phyloP scores from a whole-genome alignment of 208 protist genomes.

The Crithidia bombi region DNA sequence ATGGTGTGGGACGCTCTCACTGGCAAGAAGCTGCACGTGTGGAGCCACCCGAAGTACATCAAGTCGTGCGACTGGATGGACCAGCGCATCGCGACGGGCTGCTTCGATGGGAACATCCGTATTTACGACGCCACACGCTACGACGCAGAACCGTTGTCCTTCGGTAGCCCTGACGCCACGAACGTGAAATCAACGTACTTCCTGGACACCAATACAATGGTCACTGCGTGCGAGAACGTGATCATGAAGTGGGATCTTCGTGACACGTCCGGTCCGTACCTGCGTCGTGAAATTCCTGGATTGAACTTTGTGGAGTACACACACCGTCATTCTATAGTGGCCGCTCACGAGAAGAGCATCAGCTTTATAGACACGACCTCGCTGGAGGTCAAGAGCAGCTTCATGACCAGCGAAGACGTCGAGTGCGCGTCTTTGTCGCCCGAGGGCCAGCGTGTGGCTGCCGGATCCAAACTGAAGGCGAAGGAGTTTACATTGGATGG shows the following conservation, averaged over 20 bases:
- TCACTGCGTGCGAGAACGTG: slow-evolving; percentile 82
- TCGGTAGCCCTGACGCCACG: slow-evolving; percentile 63
- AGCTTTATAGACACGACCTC: slow-evolving; percentile 87
- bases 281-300: slow-evolving; percentile 79
- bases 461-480: slow-evolving; percentile 88
- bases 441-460: slow-evolving; percentile 82
- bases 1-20: slow-evolving; percentile 94
- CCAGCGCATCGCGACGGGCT: slow-evolving; percentile 87
- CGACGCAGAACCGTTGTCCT: slow-evolving; percentile 74
- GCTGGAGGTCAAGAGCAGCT: slow-evolving; percentile 75
- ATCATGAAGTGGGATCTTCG: slow-evolving; percentile 93
- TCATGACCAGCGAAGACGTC: slow-evolving; percentile 82
- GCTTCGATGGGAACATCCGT: slow-evolving; percentile 90
- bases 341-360: slow-evolving; percentile 86
- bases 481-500: slow-evolving; percentile 91
- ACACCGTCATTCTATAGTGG: slow-evolving; percentile 78
- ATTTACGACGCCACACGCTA: slow-evolving; percentile 91
- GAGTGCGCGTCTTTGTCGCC: slow-evolving; percentile 90
- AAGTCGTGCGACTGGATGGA: slow-evolving; percentile 92
- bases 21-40: slow-evolving; percentile 89
- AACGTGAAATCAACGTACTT: slow-evolving; percentile 90
- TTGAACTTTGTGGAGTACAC: slow-evolving; percentile 93
- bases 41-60: slow-evolving; percentile 95
- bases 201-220: slow-evolving; percentile 84
- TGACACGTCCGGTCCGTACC: slow-evolving; percentile 77